Conservation (phyloP, 1,284 basidiomycete genomes). For the Malassezia slooffiae region DNA sequence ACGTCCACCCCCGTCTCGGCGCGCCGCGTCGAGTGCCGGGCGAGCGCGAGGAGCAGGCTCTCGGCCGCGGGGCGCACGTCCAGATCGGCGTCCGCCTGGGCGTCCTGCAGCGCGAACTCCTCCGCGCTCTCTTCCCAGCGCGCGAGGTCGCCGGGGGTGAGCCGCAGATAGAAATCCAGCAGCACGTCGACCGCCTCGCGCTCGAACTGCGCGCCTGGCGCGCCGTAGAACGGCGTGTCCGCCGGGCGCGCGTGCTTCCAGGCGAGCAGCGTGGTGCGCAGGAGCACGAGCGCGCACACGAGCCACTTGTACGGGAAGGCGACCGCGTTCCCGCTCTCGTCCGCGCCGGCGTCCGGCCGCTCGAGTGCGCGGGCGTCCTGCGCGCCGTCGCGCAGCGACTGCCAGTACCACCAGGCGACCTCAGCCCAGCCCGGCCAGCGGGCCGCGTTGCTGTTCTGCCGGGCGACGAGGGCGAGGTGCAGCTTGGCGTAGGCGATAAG, state of each 20-base stretch:
- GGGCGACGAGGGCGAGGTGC: constrained; percentile 33
- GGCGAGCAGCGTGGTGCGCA: constrained; percentile 27
- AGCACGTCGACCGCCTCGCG: constrained; percentile 30
- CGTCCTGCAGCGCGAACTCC: constrained; percentile 35
- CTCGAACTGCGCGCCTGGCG: constrained; percentile 21
- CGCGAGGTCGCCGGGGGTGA: constrained; percentile 32
- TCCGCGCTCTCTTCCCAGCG: constrained; percentile 37
- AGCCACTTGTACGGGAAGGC: constrained; percentile 34
- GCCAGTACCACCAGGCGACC: constrained; percentile 42
- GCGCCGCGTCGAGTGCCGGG: constrained; percentile 22
- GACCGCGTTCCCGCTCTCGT: constrained; percentile 18
- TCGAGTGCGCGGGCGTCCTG: constrained; percentile 19
- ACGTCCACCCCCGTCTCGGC: constrained; percentile 8
- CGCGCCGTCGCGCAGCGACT: constrained; percentile 15
- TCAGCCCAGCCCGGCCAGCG: constrained; percentile 42
- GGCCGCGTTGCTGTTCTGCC: constrained; percentile 34
- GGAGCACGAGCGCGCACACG: constrained; percentile 34
- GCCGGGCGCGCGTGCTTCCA: constrained; percentile 30
- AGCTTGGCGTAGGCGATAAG: constrained; percentile 39
- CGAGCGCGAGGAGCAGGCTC: constrained; percentile 30
- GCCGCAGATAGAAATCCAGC: constrained; percentile 29
- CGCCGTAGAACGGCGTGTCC: constrained; percentile 23
- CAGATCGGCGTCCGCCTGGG: constrained; percentile 30
- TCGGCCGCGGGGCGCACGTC: constrained; percentile 43
- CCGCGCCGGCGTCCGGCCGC: constrained; percentile 22